Evolutionary conservation across 225 moss, liverwort and hornwort genomes (phyloP).

Genomic region (Antitrichia curtipendula): DNA sequence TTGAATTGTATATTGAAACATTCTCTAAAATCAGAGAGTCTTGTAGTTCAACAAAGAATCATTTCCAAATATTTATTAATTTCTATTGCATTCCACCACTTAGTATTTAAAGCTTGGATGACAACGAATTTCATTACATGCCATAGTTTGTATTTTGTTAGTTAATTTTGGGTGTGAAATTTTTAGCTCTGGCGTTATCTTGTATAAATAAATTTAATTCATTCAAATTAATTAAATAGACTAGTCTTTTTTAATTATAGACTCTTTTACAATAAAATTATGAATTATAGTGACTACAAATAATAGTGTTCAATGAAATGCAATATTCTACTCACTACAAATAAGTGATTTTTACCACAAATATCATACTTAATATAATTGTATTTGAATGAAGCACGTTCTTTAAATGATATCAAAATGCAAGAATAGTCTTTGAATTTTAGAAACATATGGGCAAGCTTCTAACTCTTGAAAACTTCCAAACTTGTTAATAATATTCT

Average conservation of each 20-base stretch:
- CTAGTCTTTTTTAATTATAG: not conserved
- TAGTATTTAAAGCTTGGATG: not conserved
- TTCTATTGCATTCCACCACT: too few species aligned
- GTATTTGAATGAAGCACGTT: not conserved
- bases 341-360: too few species aligned
- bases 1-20: not conserved
- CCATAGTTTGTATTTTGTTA: not conserved
- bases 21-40: not conserved
- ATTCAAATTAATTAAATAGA: too few species aligned
- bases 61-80: too few species aligned
- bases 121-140: not conserved
- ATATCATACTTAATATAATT: not conserved
- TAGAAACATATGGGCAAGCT: not conserved
- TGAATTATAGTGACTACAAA: too few species aligned
- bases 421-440: not conserved
- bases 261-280: not conserved
- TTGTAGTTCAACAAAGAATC: not conserved
- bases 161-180: not conserved
- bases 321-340: not conserved
- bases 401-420: not conserved
- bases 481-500: not conserved
- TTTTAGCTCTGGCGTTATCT: not conserved
- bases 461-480: not conserved
- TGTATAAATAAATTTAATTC: too few species aligned
- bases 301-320: too few species aligned